Base-by-base conservation (phyloP, 2,329 filamentous ascomycete species). In the Penicillium sp. region DNA sequence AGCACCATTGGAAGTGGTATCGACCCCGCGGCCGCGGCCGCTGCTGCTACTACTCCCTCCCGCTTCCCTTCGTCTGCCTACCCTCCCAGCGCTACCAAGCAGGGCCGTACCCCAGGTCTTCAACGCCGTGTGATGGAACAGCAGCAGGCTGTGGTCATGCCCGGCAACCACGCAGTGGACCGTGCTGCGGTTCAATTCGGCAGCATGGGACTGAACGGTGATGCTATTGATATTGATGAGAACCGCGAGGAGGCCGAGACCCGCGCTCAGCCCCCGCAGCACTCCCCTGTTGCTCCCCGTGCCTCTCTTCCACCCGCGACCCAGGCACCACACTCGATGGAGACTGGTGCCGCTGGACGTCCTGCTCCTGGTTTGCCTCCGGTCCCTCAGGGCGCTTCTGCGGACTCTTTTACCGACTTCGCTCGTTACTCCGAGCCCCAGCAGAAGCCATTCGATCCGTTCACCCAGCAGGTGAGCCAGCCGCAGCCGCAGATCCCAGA, bases 131-230 rank as follows among this genome's bases (percentile, higher is more conserved):
- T 97, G 53, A 82, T 96, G 69, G 92, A 97, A 68, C 94, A 99
- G 73, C 92, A 96, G 75, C 94, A 99, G 78, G 91, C 94, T 58
- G 94, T 99, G 40, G 92, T 96, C 63, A 97, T 99, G 93, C 94
- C 94, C 45, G 92, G 91, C 59, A 96, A 97, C 79, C 92, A 94
- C 65, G 92, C 94, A 52, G 89, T 99, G 29, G 93, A 97, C 73
- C 88, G 92, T 68, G 86, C 93, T 64, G 90, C 92, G 49, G 92
- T 99, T 48, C 93, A 97, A 72, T 99, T 99, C 73, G 94, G 94
- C 62, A 95, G 92, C 74, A 91, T 99, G 81, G 95, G 89, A 70
- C 76, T 99, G 69, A 92, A 90, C 71, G 92, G 87, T 52, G 84
- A 84, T 59, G 71, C 77, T 46, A 73, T 80, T 29, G 92, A 97